Evolutionary conservation across 2,329 filamentous ascomycete genomes (phyloP), one percentile per base, ranked within the genome.

Genomic region (Sporothrix sp.): DNA sequence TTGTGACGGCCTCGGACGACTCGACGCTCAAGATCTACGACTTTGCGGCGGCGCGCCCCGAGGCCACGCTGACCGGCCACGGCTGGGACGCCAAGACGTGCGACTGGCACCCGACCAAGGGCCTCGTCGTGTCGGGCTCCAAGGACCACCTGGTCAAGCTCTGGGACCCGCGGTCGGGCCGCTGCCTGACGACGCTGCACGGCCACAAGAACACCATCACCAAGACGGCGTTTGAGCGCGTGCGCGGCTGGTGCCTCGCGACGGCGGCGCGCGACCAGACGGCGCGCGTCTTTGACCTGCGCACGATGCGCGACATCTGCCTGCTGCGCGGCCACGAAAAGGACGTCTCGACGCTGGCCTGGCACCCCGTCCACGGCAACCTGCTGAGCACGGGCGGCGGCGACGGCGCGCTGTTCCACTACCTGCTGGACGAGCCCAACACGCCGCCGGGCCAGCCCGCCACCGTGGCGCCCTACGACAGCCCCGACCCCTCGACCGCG

Each of bases 141-240:
- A 98, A 98, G 69, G 93, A 98, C 62, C 91, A 98, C 66, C 74
- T 95, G 55, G 88, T 98, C 62, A 97, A 97, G 66, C 81, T 98
- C 38, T 98, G 93, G 93, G 93, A 98, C 65, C 93, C 93, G n/a
- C 80, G 93, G 51, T 91, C 84, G 5, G 84, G 86, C 32, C 83
- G 89, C 38, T 95, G 89, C 64, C 73, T 98, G 50, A 96, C 91
- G 0, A 97, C 91, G 0, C 79, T 98, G 3, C 90, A 95, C 66
- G 91, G 89, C 38, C 93, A 97, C 68, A 98, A 98, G 66, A 97
- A 95, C 64, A 95, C 89, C 33, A 90, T 98, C 61, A 93, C 89
- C 39, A 93, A 93, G 63, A 94, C 90, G 0, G 71, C 85, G 40
- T 98, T 98, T 63, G 93, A 96, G 64, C 84, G 84, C 47, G 82